Evolutionary conservation across 2,329 filamentous ascomycete species (phyloP), one percentile per base, ranked within the genome.

Genomic region (Dissoconium aciculare): DNA sequence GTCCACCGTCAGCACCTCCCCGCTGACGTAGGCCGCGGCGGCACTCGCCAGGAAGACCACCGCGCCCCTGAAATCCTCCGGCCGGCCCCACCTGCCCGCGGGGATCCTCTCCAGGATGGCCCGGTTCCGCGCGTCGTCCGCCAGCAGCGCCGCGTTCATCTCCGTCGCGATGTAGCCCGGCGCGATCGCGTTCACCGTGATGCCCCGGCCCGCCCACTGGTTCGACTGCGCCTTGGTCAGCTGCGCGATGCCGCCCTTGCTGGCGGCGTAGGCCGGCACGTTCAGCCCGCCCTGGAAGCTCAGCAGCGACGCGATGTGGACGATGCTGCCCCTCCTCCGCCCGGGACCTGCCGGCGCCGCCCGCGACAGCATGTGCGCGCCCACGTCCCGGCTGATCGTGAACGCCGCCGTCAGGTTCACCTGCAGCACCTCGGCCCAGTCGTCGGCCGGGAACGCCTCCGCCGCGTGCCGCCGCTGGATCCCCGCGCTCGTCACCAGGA

Each of bases 141-240:
- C 69, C 26, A 92, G 70, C 48, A 94, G 57, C 3, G 83, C 84
- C 42, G 66, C 68, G 53, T 93, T 94, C 85, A 93, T 93, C 37
- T 93, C 84, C n/a, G 84, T 93, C 29, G 71, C 79, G 45, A 92
- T 81, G 55, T 93, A 93, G 0, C 84, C 84, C 0, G 84, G 84
- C 2, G 84, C 83, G 49, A 93, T 81, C 5, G 78, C 81, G 54
- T 93, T 93, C 24, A 93, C 83, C 1, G 69, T 81, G 38, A 93
- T 67, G 2, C 83, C 83, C 47, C 73, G 68, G n/a, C 63, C 55
- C 0, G 75, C 72, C 84, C 84, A 93, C 59, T 91, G 81, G 51
- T 93, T 93, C 27, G 75, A 74, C 35, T 93, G 64, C 15, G 77
- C 76, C 60, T 89, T 91, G 30, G 82, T 91, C 36, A 91, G 57